phyloP scores from a whole-genome alignment of 768 basidiomycete species.

The Pisolithus microcarpus region DNA sequence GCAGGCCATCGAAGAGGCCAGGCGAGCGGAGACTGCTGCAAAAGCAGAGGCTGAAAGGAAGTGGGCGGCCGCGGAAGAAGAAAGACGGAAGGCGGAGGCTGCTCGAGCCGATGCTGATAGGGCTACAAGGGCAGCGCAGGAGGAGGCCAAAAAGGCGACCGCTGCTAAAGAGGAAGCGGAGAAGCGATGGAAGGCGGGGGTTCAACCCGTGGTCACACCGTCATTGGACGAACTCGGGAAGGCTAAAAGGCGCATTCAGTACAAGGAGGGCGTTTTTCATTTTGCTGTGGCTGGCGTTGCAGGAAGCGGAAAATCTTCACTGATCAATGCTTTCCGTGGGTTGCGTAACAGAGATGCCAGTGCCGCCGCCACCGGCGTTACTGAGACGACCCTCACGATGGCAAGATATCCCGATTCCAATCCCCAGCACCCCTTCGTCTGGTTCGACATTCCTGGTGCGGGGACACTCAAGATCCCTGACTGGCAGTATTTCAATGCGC shows the following conservation, averaged over 20 bases:
- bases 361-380: constrained; percentile 24
- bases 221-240: constrained; percentile 13
- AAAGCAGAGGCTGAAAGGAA: constrained; percentile 8
- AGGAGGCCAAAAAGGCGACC: constrained; percentile 7
- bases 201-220: constrained; percentile 20
- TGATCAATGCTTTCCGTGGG: constrained; percentile 31
- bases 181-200: constrained; percentile 13
- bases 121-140: constrained; percentile 6
- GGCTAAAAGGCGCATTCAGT: constrained; percentile 12
- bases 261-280: constrained; percentile 23
- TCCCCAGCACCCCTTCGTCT: constrained; percentile 18
- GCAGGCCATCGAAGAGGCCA: constrained; percentile 13
- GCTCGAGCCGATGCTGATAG: constrained; percentile 6
- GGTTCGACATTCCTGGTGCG: constrained; percentile 34
- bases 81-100: neutral
- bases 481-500: constrained; percentile 32
- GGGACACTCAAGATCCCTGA: constrained; percentile 26
- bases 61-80: constrained; percentile 4
- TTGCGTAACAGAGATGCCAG: constrained; percentile 12
- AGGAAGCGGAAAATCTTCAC: constrained; percentile 31
- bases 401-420: constrained; percentile 21
- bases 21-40: constrained; percentile 8
- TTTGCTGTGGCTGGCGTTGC: constrained; percentile 29
- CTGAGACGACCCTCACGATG: constrained; percentile 23
- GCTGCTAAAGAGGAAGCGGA: constrained; percentile 13